Evolutionary conservation across 371 early-diverging fungal genomes (phyloP).

Genomic region (Gilbertella persicaria): DNA sequence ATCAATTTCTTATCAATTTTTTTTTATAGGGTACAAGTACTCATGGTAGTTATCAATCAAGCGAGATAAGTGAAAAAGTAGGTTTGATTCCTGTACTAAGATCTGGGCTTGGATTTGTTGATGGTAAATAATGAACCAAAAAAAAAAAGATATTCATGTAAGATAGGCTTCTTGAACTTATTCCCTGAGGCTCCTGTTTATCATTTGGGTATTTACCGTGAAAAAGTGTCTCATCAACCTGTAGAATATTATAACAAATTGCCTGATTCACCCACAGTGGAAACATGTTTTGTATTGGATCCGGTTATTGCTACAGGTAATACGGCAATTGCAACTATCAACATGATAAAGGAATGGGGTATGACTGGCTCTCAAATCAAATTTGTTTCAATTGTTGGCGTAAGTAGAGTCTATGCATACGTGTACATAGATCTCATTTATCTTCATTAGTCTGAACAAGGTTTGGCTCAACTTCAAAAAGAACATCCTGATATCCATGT

Average conservation of each 20-base stretch:
- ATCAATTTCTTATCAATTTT: conserved; percentile 2
- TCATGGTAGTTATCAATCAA: conserved; percentile 50
- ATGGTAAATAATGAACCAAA: conserved; percentile 57
- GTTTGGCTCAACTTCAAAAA: conserved; percentile 58
- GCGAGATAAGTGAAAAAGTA: conserved; percentile 54
- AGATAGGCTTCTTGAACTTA: conserved; percentile 66
- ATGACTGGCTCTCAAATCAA: conserved; percentile 63
- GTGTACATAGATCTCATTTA: neutral
- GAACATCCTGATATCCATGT: conserved; percentile 80
- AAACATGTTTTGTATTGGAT: conserved; percentile 78
- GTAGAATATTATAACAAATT: conserved; percentile 96
- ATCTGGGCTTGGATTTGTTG: conserved; percentile 76
- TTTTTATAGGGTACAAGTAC: conserved; percentile 35
- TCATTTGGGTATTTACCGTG: conserved; percentile 84
- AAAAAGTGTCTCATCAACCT: conserved; percentile 78
- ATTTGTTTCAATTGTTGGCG: conserved; percentile 67
- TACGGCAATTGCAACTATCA: conserved; percentile 80
- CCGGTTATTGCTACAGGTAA: conserved; percentile 88
- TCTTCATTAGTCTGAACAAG: conserved; percentile 46
- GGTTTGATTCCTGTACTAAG: conserved; percentile 85
- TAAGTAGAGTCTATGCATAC: conserved; percentile 18
- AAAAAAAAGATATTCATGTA: neutral
- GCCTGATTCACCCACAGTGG: conserved; percentile 66
- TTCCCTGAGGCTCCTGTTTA: conserved; percentile 76
- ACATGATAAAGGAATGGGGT: conserved; percentile 84